Conservation (phyloP, 2,329 filamentous ascomycete genomes). For the Biscogniauxia mediterranea region DNA sequence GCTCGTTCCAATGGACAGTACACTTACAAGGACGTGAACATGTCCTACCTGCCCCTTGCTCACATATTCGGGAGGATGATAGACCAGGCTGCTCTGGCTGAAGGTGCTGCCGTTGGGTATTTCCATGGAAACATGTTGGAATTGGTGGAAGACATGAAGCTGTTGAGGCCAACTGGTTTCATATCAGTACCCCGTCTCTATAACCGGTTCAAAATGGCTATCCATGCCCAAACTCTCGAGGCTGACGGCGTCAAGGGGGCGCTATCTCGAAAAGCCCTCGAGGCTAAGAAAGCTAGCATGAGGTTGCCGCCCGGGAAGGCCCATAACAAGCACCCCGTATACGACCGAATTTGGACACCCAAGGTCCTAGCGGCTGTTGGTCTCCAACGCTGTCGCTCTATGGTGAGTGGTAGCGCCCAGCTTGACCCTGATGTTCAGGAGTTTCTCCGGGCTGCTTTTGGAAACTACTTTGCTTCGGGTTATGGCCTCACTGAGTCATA, state of each 20-base stretch:
- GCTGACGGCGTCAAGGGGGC: constrained; percentile 77
- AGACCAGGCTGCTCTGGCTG: constrained; percentile 72
- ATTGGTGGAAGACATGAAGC: constrained; percentile 87
- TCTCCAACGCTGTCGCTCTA: constrained; percentile 66
- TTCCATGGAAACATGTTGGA: constrained; percentile 90
- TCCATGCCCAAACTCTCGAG: constrained; percentile 76
- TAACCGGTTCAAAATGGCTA: constrained; percentile 83
- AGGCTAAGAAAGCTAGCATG: constrained; percentile 77
- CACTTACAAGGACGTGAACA: constrained; percentile 56
- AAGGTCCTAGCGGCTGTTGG: constrained; percentile 85
- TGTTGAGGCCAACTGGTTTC: constrained; percentile 78
- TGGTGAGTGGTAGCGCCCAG: constrained; percentile 88
- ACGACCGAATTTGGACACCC: constrained; percentile 85
- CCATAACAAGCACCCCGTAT: constrained; percentile 75
- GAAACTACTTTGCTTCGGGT: constrained; percentile 77
- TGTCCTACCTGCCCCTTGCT: constrained; percentile 89
- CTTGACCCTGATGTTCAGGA: constrained; percentile 85
- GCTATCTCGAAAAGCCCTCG: constrained; percentile 75
- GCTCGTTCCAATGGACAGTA: constrained; percentile 56
- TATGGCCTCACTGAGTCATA: constrained; percentile 96
- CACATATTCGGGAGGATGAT: constrained; percentile 89
- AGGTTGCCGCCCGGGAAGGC: constrained; percentile 69
- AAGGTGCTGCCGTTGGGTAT: constrained; percentile 77
- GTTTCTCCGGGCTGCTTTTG: constrained; percentile 83
- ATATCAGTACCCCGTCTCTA: constrained; percentile 88